Evolutionary conservation across 2,329 filamentous ascomycete species (phyloP).

Genomic region (Pyrenophora teres): DNA sequence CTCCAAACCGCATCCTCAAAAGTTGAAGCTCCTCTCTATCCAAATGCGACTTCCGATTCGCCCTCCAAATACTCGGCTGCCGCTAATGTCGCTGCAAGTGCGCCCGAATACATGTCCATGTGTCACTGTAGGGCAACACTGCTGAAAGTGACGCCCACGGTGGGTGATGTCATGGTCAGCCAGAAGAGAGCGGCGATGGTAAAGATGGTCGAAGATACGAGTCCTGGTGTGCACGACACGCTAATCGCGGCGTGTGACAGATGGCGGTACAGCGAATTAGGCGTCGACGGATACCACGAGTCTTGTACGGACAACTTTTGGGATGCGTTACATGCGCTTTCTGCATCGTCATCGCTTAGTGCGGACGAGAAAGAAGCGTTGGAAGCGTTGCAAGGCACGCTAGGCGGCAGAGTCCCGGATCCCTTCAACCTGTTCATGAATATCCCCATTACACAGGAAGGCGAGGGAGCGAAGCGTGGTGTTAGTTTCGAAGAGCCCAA

Average conservation of each 20-base stretch:
- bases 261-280: constrained; percentile 42
- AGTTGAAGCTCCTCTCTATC: constrained; percentile 35
- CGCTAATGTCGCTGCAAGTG: constrained; percentile 34
- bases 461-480: constrained; percentile 37
- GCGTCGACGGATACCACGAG: constrained; percentile 40
- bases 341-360: constrained; percentile 4
- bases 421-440: constrained; percentile 53
- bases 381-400: constrained; percentile 24
- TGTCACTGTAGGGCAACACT: constrained; percentile 40
- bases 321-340: constrained; percentile 34
- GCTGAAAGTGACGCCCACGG: constrained; percentile 33
- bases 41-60: constrained; percentile 31
- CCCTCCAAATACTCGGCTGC: constrained; percentile 26
- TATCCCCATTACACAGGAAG: constrained; percentile 49
- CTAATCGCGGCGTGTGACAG: constrained; percentile 45
- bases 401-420: constrained; percentile 38
- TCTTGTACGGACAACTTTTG: constrained; percentile 47
- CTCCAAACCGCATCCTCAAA: constrained; percentile 28
- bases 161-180: constrained; percentile 39
- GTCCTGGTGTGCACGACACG: constrained; percentile 42
- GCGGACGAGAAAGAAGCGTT: constrained; percentile 26
- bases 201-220: constrained; percentile 42
- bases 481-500: constrained; percentile 50
- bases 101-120: constrained; percentile 45
- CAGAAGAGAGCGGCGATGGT: constrained; percentile 43